Conservation (phyloP, 805 yeast species). For the Yamadazyma olivae region DNA sequence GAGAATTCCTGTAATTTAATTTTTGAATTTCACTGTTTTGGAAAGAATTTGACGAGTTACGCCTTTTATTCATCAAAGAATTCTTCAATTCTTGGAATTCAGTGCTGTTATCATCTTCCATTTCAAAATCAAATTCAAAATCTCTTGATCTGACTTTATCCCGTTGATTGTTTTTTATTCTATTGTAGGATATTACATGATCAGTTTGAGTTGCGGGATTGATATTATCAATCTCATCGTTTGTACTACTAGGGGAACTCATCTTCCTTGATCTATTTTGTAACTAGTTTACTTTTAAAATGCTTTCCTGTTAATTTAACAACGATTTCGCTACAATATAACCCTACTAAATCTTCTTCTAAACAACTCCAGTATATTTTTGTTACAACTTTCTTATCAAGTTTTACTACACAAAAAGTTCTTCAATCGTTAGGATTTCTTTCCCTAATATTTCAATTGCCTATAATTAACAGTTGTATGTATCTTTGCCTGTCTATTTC, state of each 20-base stretch:
- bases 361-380: too few species aligned
- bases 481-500: too few species aligned
- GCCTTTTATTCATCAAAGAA: constrained; percentile 27
- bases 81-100: constrained; percentile 35
- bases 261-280: too few species aligned
- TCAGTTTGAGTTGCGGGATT: constrained; percentile 1
- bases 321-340: too few species aligned
- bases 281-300: too few species aligned
- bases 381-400: too few species aligned
- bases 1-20: constrained; percentile 26
- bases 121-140: constrained; percentile 19
- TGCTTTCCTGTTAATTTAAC: too few species aligned
- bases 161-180: constrained; percentile 1
- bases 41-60: constrained; percentile 16
- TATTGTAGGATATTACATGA: constrained; percentile 1
- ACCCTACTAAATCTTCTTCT: too few species aligned
- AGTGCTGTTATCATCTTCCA: constrained; percentile 30
- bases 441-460: too few species aligned
- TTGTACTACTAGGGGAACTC: constrained; percentile 14
- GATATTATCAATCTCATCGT: constrained; percentile 4
- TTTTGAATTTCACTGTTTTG: constrained; percentile 21
- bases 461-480: too few species aligned
- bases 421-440: too few species aligned
- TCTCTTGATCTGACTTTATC: constrained; percentile 5
- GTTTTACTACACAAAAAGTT: too few species aligned